phyloP scores from a whole-genome alignment of 768 basidiomycete genomes.

The Mycena vitilis region DNA sequence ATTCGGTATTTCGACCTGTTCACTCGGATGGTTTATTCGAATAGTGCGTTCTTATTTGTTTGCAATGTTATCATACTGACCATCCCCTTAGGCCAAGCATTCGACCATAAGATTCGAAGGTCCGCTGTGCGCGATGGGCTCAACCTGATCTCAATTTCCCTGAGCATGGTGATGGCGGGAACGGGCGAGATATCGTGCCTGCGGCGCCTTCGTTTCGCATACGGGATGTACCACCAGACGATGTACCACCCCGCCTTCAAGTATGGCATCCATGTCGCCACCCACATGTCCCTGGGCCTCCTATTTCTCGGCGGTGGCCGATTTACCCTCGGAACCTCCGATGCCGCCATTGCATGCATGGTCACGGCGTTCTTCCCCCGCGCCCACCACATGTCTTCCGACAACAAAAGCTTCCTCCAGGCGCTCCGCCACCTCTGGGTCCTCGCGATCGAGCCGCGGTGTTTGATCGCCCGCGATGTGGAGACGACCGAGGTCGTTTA shows the following conservation, averaged over 20 bases:
- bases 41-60: constrained; percentile 58
- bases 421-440: constrained; percentile 97
- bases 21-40: constrained; percentile 74
- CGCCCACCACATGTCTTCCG: constrained; percentile 80
- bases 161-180: constrained; percentile 97
- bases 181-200: constrained; percentile 94
- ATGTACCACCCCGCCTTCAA: constrained; percentile 74
- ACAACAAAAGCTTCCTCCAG: constrained; percentile 92
- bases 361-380: constrained; percentile 93
- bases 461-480: constrained; percentile 91
- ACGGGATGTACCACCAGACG: constrained; percentile 82
- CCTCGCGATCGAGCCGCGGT: constrained; percentile 93
- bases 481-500: constrained; percentile 93
- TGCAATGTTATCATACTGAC: constrained; percentile 18
- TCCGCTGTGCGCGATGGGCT: constrained; percentile 89
- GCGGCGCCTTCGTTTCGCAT: constrained; percentile 87
- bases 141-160: constrained; percentile 85
- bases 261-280: constrained; percentile 92
- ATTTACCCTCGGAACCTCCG: constrained; percentile 91
- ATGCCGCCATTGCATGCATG: constrained; percentile 92
- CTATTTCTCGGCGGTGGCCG: constrained; percentile 95
- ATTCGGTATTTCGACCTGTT: constrained; percentile 86
- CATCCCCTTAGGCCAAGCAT: constrained; percentile 69
- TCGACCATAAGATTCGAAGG: constrained; percentile 90
- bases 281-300: constrained; percentile 90